Base-by-base conservation (phyloP, 1,139 yeast species). In the Yamadazyma atlantica region DNA sequence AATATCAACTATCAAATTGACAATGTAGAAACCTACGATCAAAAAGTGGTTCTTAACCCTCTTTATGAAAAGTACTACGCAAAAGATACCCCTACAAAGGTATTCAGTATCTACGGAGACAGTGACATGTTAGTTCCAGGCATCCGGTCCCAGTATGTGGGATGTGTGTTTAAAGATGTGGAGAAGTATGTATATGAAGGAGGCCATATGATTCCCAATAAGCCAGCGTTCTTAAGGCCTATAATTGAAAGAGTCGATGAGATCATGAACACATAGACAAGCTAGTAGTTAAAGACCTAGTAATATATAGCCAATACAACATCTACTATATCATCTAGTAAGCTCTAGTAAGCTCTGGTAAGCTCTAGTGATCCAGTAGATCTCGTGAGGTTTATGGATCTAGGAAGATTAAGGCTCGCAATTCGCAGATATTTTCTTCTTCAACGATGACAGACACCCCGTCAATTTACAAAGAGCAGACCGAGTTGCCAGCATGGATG, bases 401-500 rank as follows among this genome's bases (percentile, higher is more conserved):
- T n/a, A n/a, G n/a, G n/a, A n/a, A n/a, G n/a, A n/a, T n/a, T n/a
- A n/a, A n/a, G n/a, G n/a, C n/a, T n/a, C n/a, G n/a, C n/a, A n/a
- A n/a, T n/a, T n/a, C n/a, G n/a, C n/a, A n/a, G n/a, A n/a, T n/a
- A n/a, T n/a, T n/a, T n/a, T n/a, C n/a, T n/a, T n/a, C n/a, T n/a
- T 19, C 22, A 19, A 33, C 23, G n/a, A 33, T 29, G 29, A 11
- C 44, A 37, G 4, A 34, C 50, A 11, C 14, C 16, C 30, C 62
- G 2, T 66, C 72, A 1, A 55, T 53, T 4, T 66, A 62, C 40
- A 46, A 52, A 12, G 61, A 53, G 14, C 45, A 51, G 19, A 46
- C 51, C 25, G 60, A 60, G 7, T 46, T 54, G 3, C 77, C 77
- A 7, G 72, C 71, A 5, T 71, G 77, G 77, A 53, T 69, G 57